These are phyloP conservation scores for Candolleomyces eurysporus DNA, from an alignment of 768 basidiomycete species.

Conservation along the genomic window DNA sequence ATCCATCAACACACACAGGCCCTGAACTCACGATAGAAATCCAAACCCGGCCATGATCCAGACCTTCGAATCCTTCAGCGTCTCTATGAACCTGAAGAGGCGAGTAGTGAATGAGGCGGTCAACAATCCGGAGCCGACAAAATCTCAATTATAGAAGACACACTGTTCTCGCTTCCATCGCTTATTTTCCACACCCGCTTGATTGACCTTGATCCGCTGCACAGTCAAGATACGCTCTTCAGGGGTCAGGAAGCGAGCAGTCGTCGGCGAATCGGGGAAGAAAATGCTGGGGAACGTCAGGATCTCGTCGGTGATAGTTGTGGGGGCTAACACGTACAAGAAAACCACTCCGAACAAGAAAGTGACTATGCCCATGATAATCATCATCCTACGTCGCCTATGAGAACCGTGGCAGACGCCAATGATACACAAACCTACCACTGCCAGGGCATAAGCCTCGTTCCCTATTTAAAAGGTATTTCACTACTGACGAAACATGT, in stretches of 20 bases:
- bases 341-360: slow-evolving; percentile 49
- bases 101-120: background rate
- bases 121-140: background rate
- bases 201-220: slow-evolving; percentile 68
- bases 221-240: slow-evolving; percentile 65
- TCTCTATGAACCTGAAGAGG: slow-evolving; percentile 58
- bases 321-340: slow-evolving; percentile 40
- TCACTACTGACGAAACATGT: too few species aligned
- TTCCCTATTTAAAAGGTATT: slow-evolving; percentile 44
- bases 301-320: background rate
- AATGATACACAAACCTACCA: slow-evolving; percentile 37
- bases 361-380: slow-evolving; percentile 64
- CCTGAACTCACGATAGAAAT: background rate
- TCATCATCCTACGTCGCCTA: slow-evolving; percentile 50
- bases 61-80: slow-evolving; percentile 66
- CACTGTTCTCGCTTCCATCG: slow-evolving; percentile 78
- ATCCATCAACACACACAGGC: background rate
- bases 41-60: slow-evolving; percentile 72
- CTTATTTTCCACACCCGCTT: slow-evolving; percentile 83
- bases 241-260: slow-evolving; percentile 68
- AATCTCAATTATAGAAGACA: slow-evolving; percentile 20
- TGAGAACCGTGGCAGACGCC: background rate
- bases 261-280: slow-evolving; percentile 76
- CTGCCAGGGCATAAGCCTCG: slow-evolving; percentile 67
- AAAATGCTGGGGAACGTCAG: slow-evolving; percentile 14